Percentiles rank a stretch among this genome's conserved stretches.
Evolutionary conservation across 1,284 basidiomycete species (phyloP).

Genomic region (Laetiporus sulphureus): DNA sequence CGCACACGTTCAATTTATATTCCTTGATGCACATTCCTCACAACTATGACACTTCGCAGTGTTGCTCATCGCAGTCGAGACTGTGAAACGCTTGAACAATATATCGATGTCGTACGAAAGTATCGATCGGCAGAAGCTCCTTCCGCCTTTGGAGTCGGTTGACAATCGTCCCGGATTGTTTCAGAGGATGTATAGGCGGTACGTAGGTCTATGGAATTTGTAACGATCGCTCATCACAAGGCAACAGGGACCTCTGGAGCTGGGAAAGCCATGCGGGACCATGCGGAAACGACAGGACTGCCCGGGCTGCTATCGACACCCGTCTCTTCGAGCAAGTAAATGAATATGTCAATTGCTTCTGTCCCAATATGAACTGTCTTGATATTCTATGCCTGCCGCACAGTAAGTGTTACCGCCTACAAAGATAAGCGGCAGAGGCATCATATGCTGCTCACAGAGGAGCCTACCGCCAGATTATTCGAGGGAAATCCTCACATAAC

Average conservation of each 20-base stretch:
- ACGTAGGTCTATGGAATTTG: too few relatives aligned
- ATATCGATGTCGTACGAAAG: neutral
- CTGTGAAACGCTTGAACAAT: conserved; percentile 3
- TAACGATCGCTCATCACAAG: too few relatives aligned
- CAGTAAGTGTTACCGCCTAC: conserved; percentile 12
- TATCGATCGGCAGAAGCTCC: neutral
- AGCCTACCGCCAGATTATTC: neutral
- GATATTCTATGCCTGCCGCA: conserved; percentile 16
- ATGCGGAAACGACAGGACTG: neutral
- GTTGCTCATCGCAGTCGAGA: conserved; percentile 31
- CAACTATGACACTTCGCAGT: conserved; percentile 16
- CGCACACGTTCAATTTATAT: neutral
- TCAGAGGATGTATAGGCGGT: too few relatives aligned
- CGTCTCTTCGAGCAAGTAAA: conserved; percentile 4
- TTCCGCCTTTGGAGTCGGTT: neutral
- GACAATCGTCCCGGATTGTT: neutral
- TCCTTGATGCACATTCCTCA: neutral
- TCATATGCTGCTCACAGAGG: conserved; percentile 1
- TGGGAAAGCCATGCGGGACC: conserved; percentile 7
- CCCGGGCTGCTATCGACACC: neutral
- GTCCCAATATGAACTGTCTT: conserved; percentile 25
- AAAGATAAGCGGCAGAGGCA: neutral
- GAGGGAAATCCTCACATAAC: too few relatives aligned
- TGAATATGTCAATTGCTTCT: conserved; percentile 20
- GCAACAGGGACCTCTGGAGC: conserved; percentile 7